Percentiles rank a stretch among this genome's conserved stretches.
Evolutionary conservation across 768 basidiomycete species (phyloP).

Genomic region (Crassisporium funariophilum): DNA sequence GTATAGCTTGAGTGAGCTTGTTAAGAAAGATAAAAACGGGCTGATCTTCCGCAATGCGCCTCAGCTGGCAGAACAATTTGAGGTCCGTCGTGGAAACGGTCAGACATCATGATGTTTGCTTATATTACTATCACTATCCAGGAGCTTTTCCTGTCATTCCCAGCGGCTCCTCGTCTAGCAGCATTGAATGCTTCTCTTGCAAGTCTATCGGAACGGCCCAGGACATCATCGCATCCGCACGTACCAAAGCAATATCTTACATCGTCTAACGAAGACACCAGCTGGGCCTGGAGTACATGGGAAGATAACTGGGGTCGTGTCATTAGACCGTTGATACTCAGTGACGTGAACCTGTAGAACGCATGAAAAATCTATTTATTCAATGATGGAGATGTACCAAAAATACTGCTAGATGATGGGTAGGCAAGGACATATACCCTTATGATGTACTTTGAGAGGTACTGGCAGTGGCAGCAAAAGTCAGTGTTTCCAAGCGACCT

Average conservation of each 20-base stretch:
- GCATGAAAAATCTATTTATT: no score
- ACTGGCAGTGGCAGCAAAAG: conserved; percentile 63
- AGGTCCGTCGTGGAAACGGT: conserved; percentile 43
- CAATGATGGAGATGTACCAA: no score
- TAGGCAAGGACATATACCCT: no score
- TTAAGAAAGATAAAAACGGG: conserved; percentile 84
- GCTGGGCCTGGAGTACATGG: conserved; percentile 76
- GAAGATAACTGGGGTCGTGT: conserved; percentile 80
- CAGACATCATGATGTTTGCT: conserved; percentile 1
- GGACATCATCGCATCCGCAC: conserved; percentile 22
- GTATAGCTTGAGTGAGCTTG: conserved; percentile 79
- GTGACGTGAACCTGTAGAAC: conserved; percentile 37
- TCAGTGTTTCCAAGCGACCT: conserved; percentile 83
- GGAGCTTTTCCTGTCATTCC: conserved; percentile 64
- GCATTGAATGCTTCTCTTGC: conserved; percentile 54
- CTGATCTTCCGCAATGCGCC: conserved; percentile 67
- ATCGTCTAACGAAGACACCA: conserved; percentile 16
- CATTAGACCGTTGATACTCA: conserved; percentile 60
- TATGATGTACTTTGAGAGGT: conserved; percentile 14
- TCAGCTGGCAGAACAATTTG: conserved; percentile 73
- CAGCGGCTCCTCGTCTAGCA: conserved; percentile 50
- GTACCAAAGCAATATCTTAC: conserved; percentile 15
- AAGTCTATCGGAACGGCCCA: conserved; percentile 27
- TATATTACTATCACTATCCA: conserved; percentile 23
- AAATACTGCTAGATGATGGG: no score